Evolutionary conservation across 805 yeast genomes (phyloP).

Genomic region (Allodekkera sacchari): DNA sequence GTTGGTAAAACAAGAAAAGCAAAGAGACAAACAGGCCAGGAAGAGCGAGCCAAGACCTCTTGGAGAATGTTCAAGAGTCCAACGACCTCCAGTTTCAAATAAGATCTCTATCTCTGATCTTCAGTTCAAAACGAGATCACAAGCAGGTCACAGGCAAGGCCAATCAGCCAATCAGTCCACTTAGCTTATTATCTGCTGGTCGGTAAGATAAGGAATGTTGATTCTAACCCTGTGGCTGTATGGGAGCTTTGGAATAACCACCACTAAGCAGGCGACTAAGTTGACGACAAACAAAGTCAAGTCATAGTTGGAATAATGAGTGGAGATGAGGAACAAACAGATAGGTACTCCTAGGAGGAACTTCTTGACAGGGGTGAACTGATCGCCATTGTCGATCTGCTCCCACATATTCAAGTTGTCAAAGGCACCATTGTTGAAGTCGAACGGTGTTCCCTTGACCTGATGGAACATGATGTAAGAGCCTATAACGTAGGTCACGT

Average conservation of each 20-base stretch:
- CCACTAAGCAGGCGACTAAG: slow-evolving; percentile 72
- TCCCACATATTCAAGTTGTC: slow-evolving; percentile 98
- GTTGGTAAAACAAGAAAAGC: too few relatives aligned
- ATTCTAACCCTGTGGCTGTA: slow-evolving; percentile 72
- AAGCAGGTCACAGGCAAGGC: too few relatives aligned
- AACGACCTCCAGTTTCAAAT: too few relatives aligned
- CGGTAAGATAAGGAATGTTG: slow-evolving; percentile 40
- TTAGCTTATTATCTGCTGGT: slow-evolving; percentile 23
- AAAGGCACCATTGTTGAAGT: slow-evolving; percentile 92
- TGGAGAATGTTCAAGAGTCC: too few relatives aligned
- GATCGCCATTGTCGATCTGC: slow-evolving; percentile 83
- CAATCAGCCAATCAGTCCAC: too few relatives aligned
- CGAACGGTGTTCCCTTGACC: slow-evolving; percentile 95
- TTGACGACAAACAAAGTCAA: slow-evolving; percentile 71
- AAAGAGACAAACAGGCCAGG: too few relatives aligned
- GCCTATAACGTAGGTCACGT: slow-evolving; percentile 82
- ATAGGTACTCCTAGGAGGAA: slow-evolving; percentile 91
- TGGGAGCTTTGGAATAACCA: slow-evolving; percentile 89
- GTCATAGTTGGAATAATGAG: slow-evolving; percentile 87
- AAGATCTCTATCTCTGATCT: too few relatives aligned
- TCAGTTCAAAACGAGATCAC: too few relatives aligned
- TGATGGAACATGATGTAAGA: slow-evolving; percentile 94
- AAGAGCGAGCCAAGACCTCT: too few relatives aligned
- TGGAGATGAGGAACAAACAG: slow-evolving; percentile 71
- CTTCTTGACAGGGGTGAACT: slow-evolving; percentile 93